Conservation (phyloP, 75 land plant genomes). For the Adiantum capillusveneris region DNA sequence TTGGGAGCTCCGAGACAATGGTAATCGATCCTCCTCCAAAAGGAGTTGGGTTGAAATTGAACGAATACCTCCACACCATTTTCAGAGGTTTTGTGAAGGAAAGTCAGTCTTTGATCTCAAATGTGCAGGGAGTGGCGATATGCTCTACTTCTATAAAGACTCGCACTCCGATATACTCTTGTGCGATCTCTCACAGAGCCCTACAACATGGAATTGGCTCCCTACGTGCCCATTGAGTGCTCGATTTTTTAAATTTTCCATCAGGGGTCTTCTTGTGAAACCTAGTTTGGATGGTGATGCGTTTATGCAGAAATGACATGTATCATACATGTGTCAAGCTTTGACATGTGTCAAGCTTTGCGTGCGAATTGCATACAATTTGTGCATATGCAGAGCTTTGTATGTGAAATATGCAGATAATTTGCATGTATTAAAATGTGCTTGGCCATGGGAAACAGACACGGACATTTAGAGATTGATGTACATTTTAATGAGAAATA, state of each 20-base stretch:
- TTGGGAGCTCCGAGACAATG: slow-evolving; percentile 48
- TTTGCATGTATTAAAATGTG: no score
- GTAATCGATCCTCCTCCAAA: background rate
- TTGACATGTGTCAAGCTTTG: no score
- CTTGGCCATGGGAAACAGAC: no score
- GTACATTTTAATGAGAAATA: no score
- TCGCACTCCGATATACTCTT: slow-evolving; percentile 51
- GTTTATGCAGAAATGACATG: background rate
- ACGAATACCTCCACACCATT: slow-evolving; percentile 36
- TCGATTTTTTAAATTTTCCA: slow-evolving; percentile 6
- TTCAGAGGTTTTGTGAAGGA: slow-evolving; percentile 23
- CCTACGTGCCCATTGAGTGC: slow-evolving; percentile 33
- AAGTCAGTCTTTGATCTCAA: slow-evolving; percentile 28
- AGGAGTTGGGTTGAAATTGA: slow-evolving; percentile 42
- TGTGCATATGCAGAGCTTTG: no score
- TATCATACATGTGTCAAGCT: no score
- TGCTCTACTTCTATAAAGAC: slow-evolving; percentile 48
- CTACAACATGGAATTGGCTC: slow-evolving; percentile 55
- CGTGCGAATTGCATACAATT: no score
- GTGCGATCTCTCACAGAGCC: slow-evolving; percentile 30
- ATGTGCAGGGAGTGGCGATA: slow-evolving; percentile 49
- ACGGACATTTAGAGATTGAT: no score
- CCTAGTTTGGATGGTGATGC: slow-evolving; percentile 15
- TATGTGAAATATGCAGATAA: no score
- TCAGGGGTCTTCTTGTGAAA: slow-evolving; percentile 18